A percentile compares a stretch with the other conserved stretches of the same genome.
Evolutionary conservation across 129 eudicot species (phyloP).

Genomic region (Escallonia herrerae): DNA sequence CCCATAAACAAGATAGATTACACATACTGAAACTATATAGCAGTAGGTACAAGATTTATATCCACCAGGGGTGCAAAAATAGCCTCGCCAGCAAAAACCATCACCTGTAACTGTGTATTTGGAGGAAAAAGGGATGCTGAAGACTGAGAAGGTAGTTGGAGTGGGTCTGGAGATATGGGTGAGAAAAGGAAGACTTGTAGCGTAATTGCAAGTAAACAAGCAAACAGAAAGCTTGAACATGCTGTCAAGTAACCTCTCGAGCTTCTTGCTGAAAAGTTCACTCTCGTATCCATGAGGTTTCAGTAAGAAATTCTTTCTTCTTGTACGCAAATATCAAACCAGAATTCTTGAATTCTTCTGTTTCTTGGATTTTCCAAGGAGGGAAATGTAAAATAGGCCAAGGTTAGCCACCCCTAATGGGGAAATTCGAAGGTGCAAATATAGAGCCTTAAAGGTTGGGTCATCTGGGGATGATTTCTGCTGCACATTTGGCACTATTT

Average conservation of each 20-base stretch:
- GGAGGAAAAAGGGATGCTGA: conserved; percentile 21
- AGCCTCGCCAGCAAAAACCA: background rate
- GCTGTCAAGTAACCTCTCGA: background rate
- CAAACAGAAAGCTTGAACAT: background rate
- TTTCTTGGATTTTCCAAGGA: too few relatives aligned
- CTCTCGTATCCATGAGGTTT: too few relatives aligned
- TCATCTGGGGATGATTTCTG: too few relatives aligned
- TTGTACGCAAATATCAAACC: too few relatives aligned
- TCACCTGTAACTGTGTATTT: conserved; percentile 57
- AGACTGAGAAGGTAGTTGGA: conserved; percentile 33
- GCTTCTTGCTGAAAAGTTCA: background rate
- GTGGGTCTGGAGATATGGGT: conserved; percentile 53
- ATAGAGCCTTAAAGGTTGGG: too few relatives aligned
- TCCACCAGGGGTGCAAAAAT: background rate
- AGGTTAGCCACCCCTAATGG: too few relatives aligned
- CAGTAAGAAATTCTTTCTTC: too few relatives aligned
- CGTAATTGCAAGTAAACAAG: conserved; percentile 31
- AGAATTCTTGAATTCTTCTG: too few relatives aligned
- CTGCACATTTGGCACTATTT: too few relatives aligned
- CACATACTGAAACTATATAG: background rate
- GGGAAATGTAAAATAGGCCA: too few relatives aligned
- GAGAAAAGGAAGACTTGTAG: conserved; percentile 52
- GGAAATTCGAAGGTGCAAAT: too few relatives aligned
- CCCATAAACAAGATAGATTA: background rate
- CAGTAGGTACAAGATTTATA: background rate